Evolutionary conservation across 1,139 yeast genomes (phyloP), one percentile per base, ranked within the genome.

Genomic region (Pichia sp.): DNA sequence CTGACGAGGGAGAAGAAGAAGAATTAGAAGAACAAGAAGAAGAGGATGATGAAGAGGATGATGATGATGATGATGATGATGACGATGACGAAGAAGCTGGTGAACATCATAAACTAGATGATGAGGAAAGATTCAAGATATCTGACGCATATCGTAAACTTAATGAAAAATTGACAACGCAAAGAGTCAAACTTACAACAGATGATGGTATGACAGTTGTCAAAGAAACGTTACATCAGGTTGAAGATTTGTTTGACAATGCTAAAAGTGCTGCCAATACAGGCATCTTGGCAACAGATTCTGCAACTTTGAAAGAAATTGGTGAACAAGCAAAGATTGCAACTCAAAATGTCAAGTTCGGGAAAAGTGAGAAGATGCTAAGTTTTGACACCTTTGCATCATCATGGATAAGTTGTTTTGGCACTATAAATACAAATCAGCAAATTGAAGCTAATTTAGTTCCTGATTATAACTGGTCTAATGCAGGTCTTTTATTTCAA

Each of bases 271-370:
- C 64, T 4, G 57, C 61, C 19, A 53, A 54, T 35, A 51, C 61
- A 4, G 64, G 60, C 40, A 48, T 72, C 7, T 64, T 67, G 33
- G 72, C 74, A 0, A 64, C 68, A 41, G 78, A 72, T 52, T 62
- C 77, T 1, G 63, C 66, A 32, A 66, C 72, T 14, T 55, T 72
- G 46, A 57, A 62, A 20, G 68, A 62, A 40, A 62, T 71, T 20
- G 66, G 72, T 38, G 67, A 67, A 40, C 61, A 71, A 43, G 67
- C 74, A n/a, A 66, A 68, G 35, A 53, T 71, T 23, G 81, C 82
- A 41, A 76, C 84, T 3, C 67, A 75, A 39, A 79, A 77, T 56
- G 52, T 79, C 47, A 72, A 71, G 41, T 61, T 79, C 34, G 84
- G 79, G 1, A 71, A 71, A 36, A 64, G 71, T 7, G 77, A 73